Conservation (phyloP, 1,139 yeast species). For the Magnusiomyces fungicola region DNA sequence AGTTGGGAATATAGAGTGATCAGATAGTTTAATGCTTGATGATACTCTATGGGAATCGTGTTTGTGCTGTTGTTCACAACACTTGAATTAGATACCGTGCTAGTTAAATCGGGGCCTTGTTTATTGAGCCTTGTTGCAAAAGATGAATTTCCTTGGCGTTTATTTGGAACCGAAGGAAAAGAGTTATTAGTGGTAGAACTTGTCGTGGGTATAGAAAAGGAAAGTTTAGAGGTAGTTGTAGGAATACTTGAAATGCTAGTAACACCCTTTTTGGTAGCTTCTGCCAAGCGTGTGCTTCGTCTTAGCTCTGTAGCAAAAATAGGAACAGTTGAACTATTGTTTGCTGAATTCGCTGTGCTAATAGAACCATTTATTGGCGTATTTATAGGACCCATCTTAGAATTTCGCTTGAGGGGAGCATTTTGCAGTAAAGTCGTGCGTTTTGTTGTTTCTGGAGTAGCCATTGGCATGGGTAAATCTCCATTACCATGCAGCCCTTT, state of each 20-base stretch:
- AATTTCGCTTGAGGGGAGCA: background rate
- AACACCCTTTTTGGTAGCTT: constrained; percentile 2
- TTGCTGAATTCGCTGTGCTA: too few relatives aligned
- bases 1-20: constrained; percentile 49
- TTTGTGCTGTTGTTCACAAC: background rate
- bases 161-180: too few relatives aligned
- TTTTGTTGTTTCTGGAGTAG: background rate
- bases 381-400: background rate
- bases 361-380: background rate
- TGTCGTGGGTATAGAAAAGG: background rate
- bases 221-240: background rate
- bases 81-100: too few relatives aligned
- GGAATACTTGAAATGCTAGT: too few relatives aligned
- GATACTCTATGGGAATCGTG: constrained; percentile 3
- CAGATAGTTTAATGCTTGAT: constrained; percentile 23
- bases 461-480: background rate
- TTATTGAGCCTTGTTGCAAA: background rate
- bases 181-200: background rate
- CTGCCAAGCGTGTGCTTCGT: background rate
- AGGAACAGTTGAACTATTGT: too few relatives aligned
- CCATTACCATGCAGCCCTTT: too few relatives aligned
- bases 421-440: background rate
- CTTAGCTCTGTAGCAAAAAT: background rate
- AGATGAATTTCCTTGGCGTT: too few relatives aligned
- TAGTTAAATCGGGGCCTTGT: too few relatives aligned